Conservation (phyloP, 352 stramenopile species). For the Phytophthora crassamura region DNA sequence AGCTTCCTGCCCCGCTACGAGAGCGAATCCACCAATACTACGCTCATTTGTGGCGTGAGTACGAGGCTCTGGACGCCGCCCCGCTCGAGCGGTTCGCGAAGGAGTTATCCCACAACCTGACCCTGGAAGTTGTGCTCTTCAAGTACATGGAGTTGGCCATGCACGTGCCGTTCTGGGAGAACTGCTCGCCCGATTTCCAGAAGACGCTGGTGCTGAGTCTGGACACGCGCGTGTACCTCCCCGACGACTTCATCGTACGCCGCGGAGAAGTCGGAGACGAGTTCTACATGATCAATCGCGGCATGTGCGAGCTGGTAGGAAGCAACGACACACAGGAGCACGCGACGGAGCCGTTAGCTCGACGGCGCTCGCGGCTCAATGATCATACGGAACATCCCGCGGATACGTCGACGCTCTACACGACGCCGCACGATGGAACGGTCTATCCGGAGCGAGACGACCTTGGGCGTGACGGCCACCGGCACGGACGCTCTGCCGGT, state of each 20-base stretch:
- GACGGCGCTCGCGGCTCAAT: slow-evolving; percentile 14
- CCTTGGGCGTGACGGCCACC: background rate
- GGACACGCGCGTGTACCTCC: slow-evolving; percentile 60
- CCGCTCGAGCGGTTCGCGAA: slow-evolving; percentile 54
- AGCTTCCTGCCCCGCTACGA: slow-evolving; percentile 48
- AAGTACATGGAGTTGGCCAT: slow-evolving; percentile 71
- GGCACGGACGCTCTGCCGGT: slow-evolving; percentile 5
- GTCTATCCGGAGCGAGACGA: slow-evolving; percentile 26
- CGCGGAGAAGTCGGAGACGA: slow-evolving; percentile 55
- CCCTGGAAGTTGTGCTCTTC: slow-evolving; percentile 71
- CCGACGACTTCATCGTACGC: slow-evolving; percentile 67
- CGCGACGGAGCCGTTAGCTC: slow-evolving; percentile 27
- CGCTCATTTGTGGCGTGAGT: slow-evolving; percentile 71
- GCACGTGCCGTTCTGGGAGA: slow-evolving; percentile 51
- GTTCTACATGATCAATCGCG: slow-evolving; percentile 74
- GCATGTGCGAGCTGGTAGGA: slow-evolving; percentile 47
- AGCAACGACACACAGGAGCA: slow-evolving; percentile 34
- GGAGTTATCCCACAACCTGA: slow-evolving; percentile 66
- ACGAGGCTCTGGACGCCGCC: slow-evolving; percentile 66
- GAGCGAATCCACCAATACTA: slow-evolving; percentile 81
- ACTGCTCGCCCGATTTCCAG: slow-evolving; percentile 59
- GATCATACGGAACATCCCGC: slow-evolving; percentile 11
- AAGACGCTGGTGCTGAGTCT: slow-evolving; percentile 60
- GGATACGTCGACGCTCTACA: slow-evolving; percentile 33
- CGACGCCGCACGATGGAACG: slow-evolving; percentile 28